These are phyloP conservation scores for Gynochthodes officinalis DNA, from an alignment of 257 asterid species.

Conservation along the genomic window DNA sequence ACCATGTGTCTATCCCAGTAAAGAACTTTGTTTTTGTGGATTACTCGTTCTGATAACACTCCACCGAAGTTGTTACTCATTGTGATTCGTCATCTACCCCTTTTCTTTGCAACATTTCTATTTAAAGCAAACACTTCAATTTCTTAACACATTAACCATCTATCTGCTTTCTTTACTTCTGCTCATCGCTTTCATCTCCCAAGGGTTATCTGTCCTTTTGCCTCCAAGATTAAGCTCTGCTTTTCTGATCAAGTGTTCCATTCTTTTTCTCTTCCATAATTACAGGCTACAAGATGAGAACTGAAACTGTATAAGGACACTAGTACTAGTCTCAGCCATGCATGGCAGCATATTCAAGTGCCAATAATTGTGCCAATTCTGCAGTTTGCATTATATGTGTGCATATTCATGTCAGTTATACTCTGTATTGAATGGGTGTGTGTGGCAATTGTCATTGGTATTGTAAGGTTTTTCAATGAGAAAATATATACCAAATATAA, in stretches of 20 bases:
- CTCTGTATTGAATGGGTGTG: conserved; percentile 73
- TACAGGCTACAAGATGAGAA: conserved; percentile 46
- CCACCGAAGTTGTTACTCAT: conserved; percentile 35
- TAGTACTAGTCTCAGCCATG: conserved; percentile 34
- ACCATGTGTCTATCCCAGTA: conserved; percentile 65
- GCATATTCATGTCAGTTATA: conserved; percentile 83
- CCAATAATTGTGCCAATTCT: conserved; percentile 64
- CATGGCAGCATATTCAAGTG: conserved; percentile 64
- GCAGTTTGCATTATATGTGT: conserved; percentile 47
- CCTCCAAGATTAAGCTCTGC: conserved; percentile 19
- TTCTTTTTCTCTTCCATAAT: conserved; percentile 13
- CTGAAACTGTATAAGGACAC: conserved; percentile 50
- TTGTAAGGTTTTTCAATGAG: conserved; percentile 59
- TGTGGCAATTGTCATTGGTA: conserved; percentile 74
- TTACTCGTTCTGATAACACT: conserved; percentile 29
- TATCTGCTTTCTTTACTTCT: conserved; percentile 28
- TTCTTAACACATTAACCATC: conserved; percentile 23
- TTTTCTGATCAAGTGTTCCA: conserved; percentile 5
- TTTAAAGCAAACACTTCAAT: conserved; percentile 36
- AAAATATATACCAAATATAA: conserved; percentile 77
- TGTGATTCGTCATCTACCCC: conserved; percentile 30
- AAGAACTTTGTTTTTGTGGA: conserved; percentile 29
- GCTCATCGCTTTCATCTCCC: conserved; percentile 30
- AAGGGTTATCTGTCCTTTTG: too few species aligned
- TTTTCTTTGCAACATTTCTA: conserved; percentile 33